These are phyloP conservation scores for Lactarius tabidus DNA, from an alignment of 768 basidiomycete species.

Conservation along the genomic window DNA sequence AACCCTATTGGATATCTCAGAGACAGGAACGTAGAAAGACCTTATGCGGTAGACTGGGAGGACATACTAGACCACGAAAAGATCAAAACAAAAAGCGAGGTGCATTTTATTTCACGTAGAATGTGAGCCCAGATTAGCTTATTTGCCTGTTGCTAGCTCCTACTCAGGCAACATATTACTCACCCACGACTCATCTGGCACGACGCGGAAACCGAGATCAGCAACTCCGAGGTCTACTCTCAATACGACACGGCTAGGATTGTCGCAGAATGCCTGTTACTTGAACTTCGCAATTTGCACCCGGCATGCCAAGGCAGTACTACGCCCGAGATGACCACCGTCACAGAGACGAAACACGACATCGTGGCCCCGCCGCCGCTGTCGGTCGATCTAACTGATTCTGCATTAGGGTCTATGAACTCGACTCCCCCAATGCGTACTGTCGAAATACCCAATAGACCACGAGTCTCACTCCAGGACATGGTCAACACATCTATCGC, in stretches of 20 bases:
- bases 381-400: conserved; percentile 13
- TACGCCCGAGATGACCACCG: background rate
- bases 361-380: background rate
- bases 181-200: conserved; percentile 26
- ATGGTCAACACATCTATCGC: conserved; percentile 71
- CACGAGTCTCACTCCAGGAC: conserved; percentile 59
- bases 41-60: conserved; percentile 70
- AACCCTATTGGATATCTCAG: conserved; percentile 61
- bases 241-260: conserved; percentile 20
- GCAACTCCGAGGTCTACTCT: conserved; percentile 15
- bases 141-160: conserved; percentile 7
- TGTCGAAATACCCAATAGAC: conserved; percentile 17
- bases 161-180: conserved; percentile 23
- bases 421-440: conserved; percentile 20
- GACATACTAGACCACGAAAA: conserved; percentile 62
- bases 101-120: conserved; percentile 31
- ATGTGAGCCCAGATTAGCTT: background rate
- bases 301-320: background rate
- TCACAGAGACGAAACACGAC: background rate
- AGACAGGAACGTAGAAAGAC: conserved; percentile 46
- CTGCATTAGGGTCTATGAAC: conserved; percentile 1
- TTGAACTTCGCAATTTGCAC: conserved; percentile 23
- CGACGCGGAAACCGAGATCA: conserved; percentile 18
- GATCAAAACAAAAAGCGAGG: conserved; percentile 71
- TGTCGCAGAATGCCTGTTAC: conserved; percentile 22